Evolutionary conservation across 345 rosid species (phyloP), one percentile per base, ranked within the genome.

Genomic region (Microcos paniculata): DNA sequence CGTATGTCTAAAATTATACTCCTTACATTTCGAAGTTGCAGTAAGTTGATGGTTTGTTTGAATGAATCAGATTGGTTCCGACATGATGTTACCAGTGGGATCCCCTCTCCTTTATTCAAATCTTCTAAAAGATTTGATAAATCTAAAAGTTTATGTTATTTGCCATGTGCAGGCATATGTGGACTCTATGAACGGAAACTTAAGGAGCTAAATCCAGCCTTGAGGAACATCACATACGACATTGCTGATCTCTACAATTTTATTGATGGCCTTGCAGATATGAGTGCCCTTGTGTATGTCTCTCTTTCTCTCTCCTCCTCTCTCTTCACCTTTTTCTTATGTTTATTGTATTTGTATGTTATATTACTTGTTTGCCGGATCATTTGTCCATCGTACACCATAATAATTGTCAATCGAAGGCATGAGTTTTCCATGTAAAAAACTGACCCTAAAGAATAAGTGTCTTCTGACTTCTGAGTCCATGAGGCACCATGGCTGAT

Each of bases 161-260:
- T 68, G 31, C 24, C 28, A 62, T 46, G 56, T 81, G 42, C 76
- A 91, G 96, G 96, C 77, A 82, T 91, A 7, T 89, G 96, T 64
- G 91, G 87, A 62, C 72, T 89, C 16, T 91, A 91, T 75, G 96
- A 91, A 80, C 85, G 89, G 78, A 91, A 91, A 80, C 89, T 91
- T 0, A 91, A 86, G 88, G 93, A 91, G 62, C 57, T 91, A 75
- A 86, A 91, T 79, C 96, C 93, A 76, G 91, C 91, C 8, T 71
- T 35, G 30, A 78, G 87, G 78, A 84, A 91, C 85, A 85, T 91
- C 71, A 78, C 84, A 10, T 91, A 91, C 58, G 95, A 90, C 72
- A 84, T 90, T 73, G 76, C 72, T 26, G 95, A 90, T 82, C 95
- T 90, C 35, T 89, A 89, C 87, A 90, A 89, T 80, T 90, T 87